Evolutionary conservation across 352 stramenopile species (phyloP).

Genomic region (Pythium brachiatum): DNA sequence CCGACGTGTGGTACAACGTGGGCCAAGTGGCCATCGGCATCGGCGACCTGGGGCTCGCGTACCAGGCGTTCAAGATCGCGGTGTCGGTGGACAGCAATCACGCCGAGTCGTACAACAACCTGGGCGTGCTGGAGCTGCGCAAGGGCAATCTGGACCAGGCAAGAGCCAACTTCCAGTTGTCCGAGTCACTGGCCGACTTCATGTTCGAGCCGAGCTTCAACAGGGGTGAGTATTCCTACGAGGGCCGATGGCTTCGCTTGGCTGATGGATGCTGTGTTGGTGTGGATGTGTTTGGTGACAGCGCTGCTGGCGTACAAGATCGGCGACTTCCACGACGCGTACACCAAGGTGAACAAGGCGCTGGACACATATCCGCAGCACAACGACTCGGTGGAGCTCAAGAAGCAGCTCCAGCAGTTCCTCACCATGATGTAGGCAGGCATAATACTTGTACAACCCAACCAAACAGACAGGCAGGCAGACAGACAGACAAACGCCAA

Average conservation of each 20-base stretch:
- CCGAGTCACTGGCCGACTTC: slow-evolving; percentile 77
- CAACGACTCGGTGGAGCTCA: slow-evolving; percentile 87
- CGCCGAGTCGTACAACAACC: slow-evolving; percentile 91
- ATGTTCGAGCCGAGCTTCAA: slow-evolving; percentile 94
- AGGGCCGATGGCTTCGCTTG: too few species aligned
- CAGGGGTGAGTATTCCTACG: slow-evolving; percentile 49
- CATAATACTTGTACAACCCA: too few species aligned
- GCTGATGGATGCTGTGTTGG: neutral
- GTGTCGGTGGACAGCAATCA: slow-evolving; percentile 90
- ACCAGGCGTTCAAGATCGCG: slow-evolving; percentile 93
- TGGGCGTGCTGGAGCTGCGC: slow-evolving; percentile 87
- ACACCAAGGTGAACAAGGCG: slow-evolving; percentile 82
- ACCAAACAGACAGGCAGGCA: too few species aligned
- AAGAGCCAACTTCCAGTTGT: slow-evolving; percentile 76
- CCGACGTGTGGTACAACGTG: slow-evolving; percentile 95
- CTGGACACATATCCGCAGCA: slow-evolving; percentile 78
- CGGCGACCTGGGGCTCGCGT: slow-evolving; percentile 90
- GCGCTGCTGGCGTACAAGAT: slow-evolving; percentile 89
- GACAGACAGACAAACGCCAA: too few species aligned
- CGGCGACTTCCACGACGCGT: slow-evolving; percentile 90
- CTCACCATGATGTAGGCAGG: slow-evolving; percentile 77
- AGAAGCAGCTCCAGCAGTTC: slow-evolving; percentile 84
- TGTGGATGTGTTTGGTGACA: slow-evolving; percentile 20
- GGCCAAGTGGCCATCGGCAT: slow-evolving; percentile 92
- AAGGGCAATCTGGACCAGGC: slow-evolving; percentile 89